Evolutionary conservation across 2,329 filamentous ascomycete genomes (phyloP).

Genomic region (Trichoderma lentiforme): DNA sequence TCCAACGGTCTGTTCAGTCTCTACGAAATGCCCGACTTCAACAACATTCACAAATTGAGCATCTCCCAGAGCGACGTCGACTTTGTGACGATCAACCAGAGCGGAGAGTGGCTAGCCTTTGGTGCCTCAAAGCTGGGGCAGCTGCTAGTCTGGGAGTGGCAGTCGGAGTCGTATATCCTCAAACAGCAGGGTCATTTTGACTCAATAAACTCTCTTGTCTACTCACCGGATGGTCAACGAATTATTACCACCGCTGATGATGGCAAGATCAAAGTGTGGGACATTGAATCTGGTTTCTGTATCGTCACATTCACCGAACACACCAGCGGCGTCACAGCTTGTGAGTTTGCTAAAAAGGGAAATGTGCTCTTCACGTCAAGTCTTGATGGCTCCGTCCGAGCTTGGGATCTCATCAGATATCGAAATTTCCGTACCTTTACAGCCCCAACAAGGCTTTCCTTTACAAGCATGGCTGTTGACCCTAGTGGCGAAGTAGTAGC

Average conservation of each 20-base stretch:
- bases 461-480: constrained; percentile 93
- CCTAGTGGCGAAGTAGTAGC: constrained; percentile 95
- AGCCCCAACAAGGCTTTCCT: constrained; percentile 84
- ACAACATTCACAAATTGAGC: constrained; percentile 85
- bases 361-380: constrained; percentile 95
- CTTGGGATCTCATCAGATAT: constrained; percentile 94
- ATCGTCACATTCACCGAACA: constrained; percentile 98
- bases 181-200: constrained; percentile 99
- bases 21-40: constrained; percentile 95
- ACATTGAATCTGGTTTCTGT: constrained; percentile 93
- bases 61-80: constrained; percentile 98
- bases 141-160: constrained; percentile 98
- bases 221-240: constrained; percentile 88
- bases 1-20: constrained; percentile 91
- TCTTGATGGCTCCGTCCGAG: constrained; percentile 87
- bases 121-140: constrained; percentile 93
- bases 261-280: constrained; percentile 98
- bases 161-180: constrained; percentile 96
- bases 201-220: constrained; percentile 87
- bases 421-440: constrained; percentile 98
- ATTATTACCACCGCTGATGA: constrained; percentile 95
- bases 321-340: constrained; percentile 87
- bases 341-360: constrained; percentile 90
- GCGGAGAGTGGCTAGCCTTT: constrained; percentile 95
- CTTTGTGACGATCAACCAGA: constrained; percentile 88